A percentile compares a stretch with the other conserved stretches of the same genome.
Conservation (phyloP, 768 basidiomycete genomes). For the Daedaleopsis nitida region DNA sequence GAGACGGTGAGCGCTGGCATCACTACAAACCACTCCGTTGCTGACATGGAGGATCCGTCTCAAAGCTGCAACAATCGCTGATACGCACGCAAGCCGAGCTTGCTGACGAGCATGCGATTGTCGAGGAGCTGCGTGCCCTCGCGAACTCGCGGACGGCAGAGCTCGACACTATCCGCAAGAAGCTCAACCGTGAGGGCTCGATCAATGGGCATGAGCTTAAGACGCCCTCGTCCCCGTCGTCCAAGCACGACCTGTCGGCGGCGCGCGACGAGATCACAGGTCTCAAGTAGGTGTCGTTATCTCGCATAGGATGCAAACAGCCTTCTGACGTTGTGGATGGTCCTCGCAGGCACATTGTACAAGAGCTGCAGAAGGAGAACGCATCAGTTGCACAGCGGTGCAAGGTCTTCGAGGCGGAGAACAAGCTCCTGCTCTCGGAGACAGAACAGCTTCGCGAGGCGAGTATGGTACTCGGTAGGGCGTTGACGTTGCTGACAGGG, state of each 20-base stretch:
- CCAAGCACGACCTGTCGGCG: conserved; percentile 53
- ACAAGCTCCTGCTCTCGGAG: conserved; percentile 66
- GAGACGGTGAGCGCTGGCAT: conserved; percentile 8
- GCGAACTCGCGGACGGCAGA: conserved; percentile 48
- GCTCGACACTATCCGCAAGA: conserved; percentile 60
- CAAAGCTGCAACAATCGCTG: conserved; percentile 21
- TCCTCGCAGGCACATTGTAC: conserved; percentile 72
- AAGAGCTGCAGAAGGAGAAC: conserved; percentile 86
- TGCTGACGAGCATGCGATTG: conserved; percentile 32
- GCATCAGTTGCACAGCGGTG: conserved; percentile 59
- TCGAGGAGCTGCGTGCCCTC: conserved; percentile 32
- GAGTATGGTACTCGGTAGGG: not conserved
- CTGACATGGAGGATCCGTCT: too few relatives aligned
- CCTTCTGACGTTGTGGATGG: not conserved
- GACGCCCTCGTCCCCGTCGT: conserved; percentile 32
- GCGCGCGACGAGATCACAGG: conserved; percentile 74
- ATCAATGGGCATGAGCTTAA: conserved; percentile 43
- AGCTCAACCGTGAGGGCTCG: conserved; percentile 56
- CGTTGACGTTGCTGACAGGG: not conserved
- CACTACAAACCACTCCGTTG: not conserved
- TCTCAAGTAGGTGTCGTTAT: conserved; percentile 60
- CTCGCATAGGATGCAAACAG: conserved; percentile 4
- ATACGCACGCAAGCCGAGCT: conserved; percentile 35
- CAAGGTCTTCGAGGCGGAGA: conserved; percentile 77
- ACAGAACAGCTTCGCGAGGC: conserved; percentile 77